A percentile compares a stretch with the other conserved stretches of the same genome.
These are phyloP conservation scores for Fusarium nanum DNA, from an alignment of 2,329 filamentous ascomycete species.

Conservation along the genomic window DNA sequence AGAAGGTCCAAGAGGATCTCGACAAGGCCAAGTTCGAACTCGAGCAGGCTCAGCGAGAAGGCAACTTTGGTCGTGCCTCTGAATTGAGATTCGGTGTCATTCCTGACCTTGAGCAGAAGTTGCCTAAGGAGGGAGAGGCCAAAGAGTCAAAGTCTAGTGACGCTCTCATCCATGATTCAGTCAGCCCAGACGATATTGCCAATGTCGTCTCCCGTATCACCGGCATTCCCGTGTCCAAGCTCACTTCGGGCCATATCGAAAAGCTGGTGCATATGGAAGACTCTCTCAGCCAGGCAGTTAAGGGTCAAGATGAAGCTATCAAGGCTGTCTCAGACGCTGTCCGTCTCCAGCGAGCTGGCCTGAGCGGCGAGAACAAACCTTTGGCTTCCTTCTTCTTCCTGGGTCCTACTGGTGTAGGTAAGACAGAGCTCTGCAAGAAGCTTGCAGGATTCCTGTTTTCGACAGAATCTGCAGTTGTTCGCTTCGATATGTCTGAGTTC, in stretches of 20 bases:
- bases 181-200: constrained; percentile 95
- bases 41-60: constrained; percentile 86
- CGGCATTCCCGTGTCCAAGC: constrained; percentile 90
- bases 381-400: constrained; percentile 98
- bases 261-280: constrained; percentile 98
- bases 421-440: constrained; percentile 97
- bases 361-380: constrained; percentile 91
- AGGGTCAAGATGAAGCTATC: constrained; percentile 94
- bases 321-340: constrained; percentile 93
- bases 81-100: constrained; percentile 91
- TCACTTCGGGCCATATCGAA: constrained; percentile 93
- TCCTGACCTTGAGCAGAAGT: constrained; percentile 79
- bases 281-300: constrained; percentile 81
- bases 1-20: constrained; percentile 87
- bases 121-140: constrained; percentile 77
- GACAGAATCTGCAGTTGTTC: constrained; percentile 87
- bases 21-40: constrained; percentile 87
- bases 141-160: constrained; percentile 54
- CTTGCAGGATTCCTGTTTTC: constrained; percentile 94
- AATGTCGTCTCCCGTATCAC: constrained; percentile 90
- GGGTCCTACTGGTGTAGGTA: constrained; percentile 94
- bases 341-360: constrained; percentile 89
- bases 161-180: constrained; percentile 87
- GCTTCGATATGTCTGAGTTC: constrained; percentile 98
- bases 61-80: constrained; percentile 90